These are phyloP conservation scores for Ulmus americana DNA, from an alignment of 331 rosid species.

Conservation along the genomic window DNA sequence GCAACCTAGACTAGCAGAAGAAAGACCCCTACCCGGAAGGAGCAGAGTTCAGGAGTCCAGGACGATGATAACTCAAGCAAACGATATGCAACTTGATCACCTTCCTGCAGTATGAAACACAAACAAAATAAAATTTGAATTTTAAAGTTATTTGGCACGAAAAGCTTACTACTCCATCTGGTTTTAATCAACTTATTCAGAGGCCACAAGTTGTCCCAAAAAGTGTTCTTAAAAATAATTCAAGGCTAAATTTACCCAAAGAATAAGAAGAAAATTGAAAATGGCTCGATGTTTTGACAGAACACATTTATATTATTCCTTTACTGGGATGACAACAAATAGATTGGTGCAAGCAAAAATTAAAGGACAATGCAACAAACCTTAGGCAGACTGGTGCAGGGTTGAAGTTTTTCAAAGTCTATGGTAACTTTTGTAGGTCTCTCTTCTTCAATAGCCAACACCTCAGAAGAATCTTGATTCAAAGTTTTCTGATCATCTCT, in stretches of 20 bases:
- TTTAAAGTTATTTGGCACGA: not conserved
- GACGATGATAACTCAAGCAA: conserved; percentile 73
- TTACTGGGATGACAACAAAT: not conserved
- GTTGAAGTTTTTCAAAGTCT: conserved; percentile 58
- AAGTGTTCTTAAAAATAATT: not conserved
- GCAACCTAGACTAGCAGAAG: conserved; percentile 17
- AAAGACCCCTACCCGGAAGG: conserved; percentile 61
- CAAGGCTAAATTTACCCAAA: not conserved
- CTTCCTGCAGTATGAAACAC: conserved; percentile 49
- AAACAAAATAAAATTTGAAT: conserved; percentile 4
- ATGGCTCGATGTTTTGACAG: not conserved
- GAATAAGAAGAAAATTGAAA: not conserved
- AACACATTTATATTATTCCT: not conserved
- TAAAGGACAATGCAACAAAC: conserved; percentile 35
- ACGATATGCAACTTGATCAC: conserved; percentile 71
- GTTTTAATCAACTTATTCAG: conserved; percentile 1
- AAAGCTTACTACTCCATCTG: not conserved
- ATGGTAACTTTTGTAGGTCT: conserved; percentile 25
- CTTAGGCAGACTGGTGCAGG: conserved; percentile 59
- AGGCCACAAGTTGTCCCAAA: conserved; percentile 1
- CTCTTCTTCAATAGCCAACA: conserved; percentile 32
- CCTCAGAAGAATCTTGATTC: conserved; percentile 30
- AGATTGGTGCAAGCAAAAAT: conserved; percentile 13
- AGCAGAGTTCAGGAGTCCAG: conserved; percentile 84
- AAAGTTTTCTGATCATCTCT: conserved; percentile 29